Evolutionary conservation across 106 monocot genomes (phyloP).

Genomic region (Phalaenopsis equestris): DNA sequence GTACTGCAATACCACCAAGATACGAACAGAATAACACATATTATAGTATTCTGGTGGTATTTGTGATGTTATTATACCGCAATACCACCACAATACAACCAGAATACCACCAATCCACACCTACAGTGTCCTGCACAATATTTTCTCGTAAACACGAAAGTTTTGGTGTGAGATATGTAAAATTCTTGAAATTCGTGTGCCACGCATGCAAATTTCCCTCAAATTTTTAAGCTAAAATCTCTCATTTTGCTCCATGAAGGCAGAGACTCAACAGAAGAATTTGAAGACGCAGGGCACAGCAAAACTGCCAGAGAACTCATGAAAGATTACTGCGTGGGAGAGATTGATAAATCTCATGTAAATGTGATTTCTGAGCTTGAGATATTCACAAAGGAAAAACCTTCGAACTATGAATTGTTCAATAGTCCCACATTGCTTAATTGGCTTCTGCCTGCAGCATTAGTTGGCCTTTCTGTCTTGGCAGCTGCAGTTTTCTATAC

Average conservation of each 20-base stretch:
- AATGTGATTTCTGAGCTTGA: constrained; percentile 36
- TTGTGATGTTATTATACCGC: too few relatives aligned
- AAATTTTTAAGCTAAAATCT: not conserved
- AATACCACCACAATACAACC: too few relatives aligned
- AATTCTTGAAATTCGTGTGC: too few relatives aligned
- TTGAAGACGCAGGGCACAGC: constrained; percentile 89
- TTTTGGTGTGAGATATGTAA: too few relatives aligned
- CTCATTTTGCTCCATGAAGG: constrained; percentile 25
- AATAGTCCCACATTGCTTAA: constrained; percentile 15
- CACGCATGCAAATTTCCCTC: too few relatives aligned
- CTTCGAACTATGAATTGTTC: constrained; percentile 18
- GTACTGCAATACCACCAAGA: too few relatives aligned
- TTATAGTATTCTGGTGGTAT: too few relatives aligned
- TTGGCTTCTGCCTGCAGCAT: constrained; percentile 46
- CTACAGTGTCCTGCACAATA: too few relatives aligned
- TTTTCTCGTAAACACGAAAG: too few relatives aligned
- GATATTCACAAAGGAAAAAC: constrained; percentile 33
- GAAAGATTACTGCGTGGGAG: constrained; percentile 66
- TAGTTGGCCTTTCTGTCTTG: constrained; percentile 35
- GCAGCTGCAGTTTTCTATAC: constrained; percentile 29
- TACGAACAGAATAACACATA: too few relatives aligned
- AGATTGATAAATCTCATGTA: constrained; percentile 32
- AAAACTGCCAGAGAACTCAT: constrained; percentile 60
- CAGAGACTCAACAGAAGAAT: constrained; percentile 78
- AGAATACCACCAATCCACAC: too few relatives aligned